phyloP scores from a whole-genome alignment of 2,329 filamentous ascomycete genomes.

The Fusarium sp. region DNA sequence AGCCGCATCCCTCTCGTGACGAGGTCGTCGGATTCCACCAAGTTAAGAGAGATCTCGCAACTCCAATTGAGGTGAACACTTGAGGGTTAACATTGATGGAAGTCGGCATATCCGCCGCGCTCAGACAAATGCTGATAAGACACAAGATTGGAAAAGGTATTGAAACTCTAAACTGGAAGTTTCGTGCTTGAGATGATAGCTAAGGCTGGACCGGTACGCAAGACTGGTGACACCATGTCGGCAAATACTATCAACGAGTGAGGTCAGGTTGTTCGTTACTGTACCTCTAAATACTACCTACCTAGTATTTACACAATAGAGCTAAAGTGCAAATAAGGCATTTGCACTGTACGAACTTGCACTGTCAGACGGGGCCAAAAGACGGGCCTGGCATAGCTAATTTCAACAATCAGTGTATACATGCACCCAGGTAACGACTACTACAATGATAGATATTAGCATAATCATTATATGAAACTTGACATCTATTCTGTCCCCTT shows the following conservation, averaged over 20 bases:
- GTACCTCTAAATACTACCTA: no score
- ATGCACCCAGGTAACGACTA: no score
- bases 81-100: conserved; percentile 6
- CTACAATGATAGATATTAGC: no score
- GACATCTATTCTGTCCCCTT: no score
- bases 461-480: no score
- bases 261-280: no score
- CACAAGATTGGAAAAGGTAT: conserved; percentile 40
- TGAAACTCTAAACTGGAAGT: conserved; percentile 39
- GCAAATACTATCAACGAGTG: no score
- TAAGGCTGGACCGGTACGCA: neutral
- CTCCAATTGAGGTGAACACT: conserved; percentile 37
- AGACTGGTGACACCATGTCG: no score
- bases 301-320: neutral
- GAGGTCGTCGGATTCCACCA: conserved; percentile 61
- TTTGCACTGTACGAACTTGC: conserved; percentile 5
- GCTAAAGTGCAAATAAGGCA: neutral
- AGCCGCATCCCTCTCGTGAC: conserved; percentile 52
- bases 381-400: no score
- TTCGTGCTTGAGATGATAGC: neutral
- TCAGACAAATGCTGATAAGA: conserved; percentile 27
- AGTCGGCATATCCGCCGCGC: conserved; percentile 42
- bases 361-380: conserved; percentile 18
- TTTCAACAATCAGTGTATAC: no score
- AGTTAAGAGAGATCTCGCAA: conserved; percentile 59